phyloP scores from a whole-genome alignment of 257 asterid genomes.

The Solanum tarapatanum region DNA sequence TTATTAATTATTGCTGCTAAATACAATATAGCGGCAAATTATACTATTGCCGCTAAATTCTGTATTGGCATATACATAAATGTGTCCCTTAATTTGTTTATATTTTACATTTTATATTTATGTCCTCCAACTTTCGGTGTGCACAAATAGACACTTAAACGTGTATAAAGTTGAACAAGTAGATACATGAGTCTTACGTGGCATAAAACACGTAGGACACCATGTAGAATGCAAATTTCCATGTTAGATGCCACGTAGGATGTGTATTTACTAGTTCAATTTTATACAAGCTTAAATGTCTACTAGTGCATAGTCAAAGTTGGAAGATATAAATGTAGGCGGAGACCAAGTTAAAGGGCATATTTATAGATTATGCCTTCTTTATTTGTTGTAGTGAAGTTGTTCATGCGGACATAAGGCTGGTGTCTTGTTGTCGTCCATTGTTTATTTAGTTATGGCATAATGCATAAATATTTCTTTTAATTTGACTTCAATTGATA shows the following conservation, averaged over 20 bases:
- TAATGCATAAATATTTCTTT: no score
- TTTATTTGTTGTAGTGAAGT: not conserved
- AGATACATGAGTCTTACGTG: no score
- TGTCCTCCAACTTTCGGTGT: not conserved
- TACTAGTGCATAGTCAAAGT: not conserved
- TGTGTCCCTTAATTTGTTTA: no score
- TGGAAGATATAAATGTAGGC: not conserved
- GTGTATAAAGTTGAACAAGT: no score
- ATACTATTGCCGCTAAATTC: not conserved
- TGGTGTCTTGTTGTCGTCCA: not conserved
- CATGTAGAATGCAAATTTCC: no score
- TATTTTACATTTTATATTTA: no score
- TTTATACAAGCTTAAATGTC: no score
- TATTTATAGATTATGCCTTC: not conserved
- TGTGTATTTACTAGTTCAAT: no score
- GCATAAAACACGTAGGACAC: no score
- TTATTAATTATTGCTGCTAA: not conserved
- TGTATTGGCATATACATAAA: no score
- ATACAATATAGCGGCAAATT: no score
- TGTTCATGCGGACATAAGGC: not conserved
- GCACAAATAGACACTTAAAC: no score
- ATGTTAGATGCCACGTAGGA: not conserved
- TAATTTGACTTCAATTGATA: not conserved
- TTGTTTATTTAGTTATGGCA: not conserved
- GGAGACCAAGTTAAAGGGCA: not conserved